Conservation (phyloP, 2,329 filamentous ascomycete species). For the Zymoseptoria brevis region DNA sequence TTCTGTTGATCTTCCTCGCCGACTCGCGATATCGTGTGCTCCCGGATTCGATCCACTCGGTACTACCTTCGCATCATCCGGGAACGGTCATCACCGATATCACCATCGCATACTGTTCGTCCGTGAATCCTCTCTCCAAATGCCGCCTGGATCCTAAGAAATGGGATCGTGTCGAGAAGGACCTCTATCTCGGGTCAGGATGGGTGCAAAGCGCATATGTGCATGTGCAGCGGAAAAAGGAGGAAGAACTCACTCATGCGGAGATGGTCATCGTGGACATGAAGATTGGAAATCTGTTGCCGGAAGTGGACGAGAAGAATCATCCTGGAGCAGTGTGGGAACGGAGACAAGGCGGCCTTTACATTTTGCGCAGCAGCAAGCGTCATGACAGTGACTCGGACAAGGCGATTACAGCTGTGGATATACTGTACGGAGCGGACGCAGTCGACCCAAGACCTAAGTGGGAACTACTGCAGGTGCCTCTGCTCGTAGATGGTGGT, state of each 20-base stretch:
- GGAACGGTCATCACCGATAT: conserved; percentile 82
- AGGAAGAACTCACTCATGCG: conserved; percentile 66
- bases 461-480: conserved; percentile 71
- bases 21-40: conserved; percentile 84
- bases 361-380: conserved; percentile 69
- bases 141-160: conserved; percentile 57
- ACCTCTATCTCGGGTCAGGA: conserved; percentile 68
- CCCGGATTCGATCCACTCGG: conserved; percentile 75
- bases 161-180: conserved; percentile 85
- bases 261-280: conserved; percentile 78
- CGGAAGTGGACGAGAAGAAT: conserved; percentile 49
- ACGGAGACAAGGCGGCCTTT: conserved; percentile 64
- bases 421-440: conserved; percentile 83
- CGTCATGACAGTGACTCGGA: conserved; percentile 67
- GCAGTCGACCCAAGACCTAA: conserved; percentile 81
- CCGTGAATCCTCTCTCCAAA: conserved; percentile 49
- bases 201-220: conserved; percentile 73
- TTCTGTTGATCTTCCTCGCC: conserved; percentile 69
- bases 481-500: conserved; percentile 60
- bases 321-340: conserved; percentile 65
- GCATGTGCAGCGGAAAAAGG: conserved; percentile 73
- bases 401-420: conserved; percentile 68
- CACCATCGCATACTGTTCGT: conserved; percentile 67
- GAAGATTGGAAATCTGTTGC: conserved; percentile 64
- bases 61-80: conserved; percentile 76